Base-by-base conservation (phyloP, 1,284 basidiomycete genomes). In the Trichosporon sp. region DNA sequence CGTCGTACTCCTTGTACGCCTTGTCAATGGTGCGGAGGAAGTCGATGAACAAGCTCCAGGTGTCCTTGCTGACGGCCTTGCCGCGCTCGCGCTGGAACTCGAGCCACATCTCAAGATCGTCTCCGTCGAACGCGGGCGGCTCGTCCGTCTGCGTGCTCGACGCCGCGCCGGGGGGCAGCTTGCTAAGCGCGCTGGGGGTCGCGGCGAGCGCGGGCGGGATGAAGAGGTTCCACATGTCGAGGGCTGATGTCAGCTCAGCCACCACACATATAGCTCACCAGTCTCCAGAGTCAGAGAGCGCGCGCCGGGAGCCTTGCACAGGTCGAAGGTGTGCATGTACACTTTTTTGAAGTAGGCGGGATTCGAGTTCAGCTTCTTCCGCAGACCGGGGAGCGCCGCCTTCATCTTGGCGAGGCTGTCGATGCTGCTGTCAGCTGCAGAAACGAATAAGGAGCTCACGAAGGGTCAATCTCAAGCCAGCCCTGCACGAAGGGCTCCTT, bases 51-150 rank as follows among this genome's bases (percentile, higher is more conserved):
- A 96, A 92, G 67, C 87, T 86, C 96, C 96, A 98, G 1, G 94
- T 95, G 85, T 98, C 96, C 84, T 93, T 94, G 84, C 92, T 95
- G 46, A 98, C 88, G 3, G 94, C 94, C 81, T 92, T 93, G 10
- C 87, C 87, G 10, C 90, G 90, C 77, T 88, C 90, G 78, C 89
- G 86, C 54, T 85, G 86, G 81, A 92, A 98, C 48, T 91, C 90
- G 77, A 93, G 89, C 96, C 96, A 98, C 87, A 90, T 88, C 14
- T 90, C 85, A 19, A 90, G 89, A 78, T 94, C 89, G 70, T 88
- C 85, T 40, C 86, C 81, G 65, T 88, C 87, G 89, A 93, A 96
- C 8, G 89, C 89, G 31, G 87, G 87, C 7, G 79, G 77, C 31
- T 68, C 32, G 67, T 70, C 43, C 26, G 68, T 68, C 12, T 74